Evolutionary conservation across 2,329 filamentous ascomycete genomes (phyloP), one percentile per base, ranked within the genome.

Genomic region (Botrytis porri): DNA sequence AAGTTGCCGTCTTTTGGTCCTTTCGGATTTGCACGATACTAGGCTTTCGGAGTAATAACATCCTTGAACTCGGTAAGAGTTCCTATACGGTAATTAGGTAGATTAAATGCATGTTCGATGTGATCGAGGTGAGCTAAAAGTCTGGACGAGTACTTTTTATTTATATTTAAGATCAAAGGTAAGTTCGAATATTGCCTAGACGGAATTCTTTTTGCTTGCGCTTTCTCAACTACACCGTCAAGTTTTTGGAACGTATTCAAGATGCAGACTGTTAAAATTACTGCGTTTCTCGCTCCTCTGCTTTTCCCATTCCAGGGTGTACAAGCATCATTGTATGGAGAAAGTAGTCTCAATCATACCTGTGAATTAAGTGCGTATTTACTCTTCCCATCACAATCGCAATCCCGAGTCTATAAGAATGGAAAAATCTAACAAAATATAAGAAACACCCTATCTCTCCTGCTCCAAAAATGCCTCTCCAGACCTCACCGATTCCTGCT

Each of bases 401-500:
- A 32, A 32, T 57, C 1, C 3, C 14, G 32, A 29, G 29, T 8
- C n/a, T 18, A 29, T 57, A 8, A 9, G n/a, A 29, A n/a, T 16
- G 6, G 22, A 22, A 54, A 39, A n/a, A n/a, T 2, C 51, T 75
- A 59, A 73, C 70, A 73, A 8, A 22, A 29, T n/a, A 63, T 2
- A 51, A 79, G 78, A 75, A 73, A 76, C 74, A n/a, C 75, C 76
- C 32, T 76, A 74, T 70, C 81, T 86, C 45, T 89, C 87, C 1
- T 88, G 87, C 81, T 87, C 85, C 1, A 76, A 81, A 32, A 78
- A 81, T 2, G 86, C 85, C 9, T 80, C 81, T 37, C 83, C 83
- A 1, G 81, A 77, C 48, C 79, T 83, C 70, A 86, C 88, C 48
- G 89, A 92, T 78, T 86, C 86, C 1, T 92, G 89, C 84, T 92